Evolutionary conservation across 2,329 filamentous ascomycete species (phyloP), one percentile per base, ranked within the genome.

Genomic region (Penicillium sp.): DNA sequence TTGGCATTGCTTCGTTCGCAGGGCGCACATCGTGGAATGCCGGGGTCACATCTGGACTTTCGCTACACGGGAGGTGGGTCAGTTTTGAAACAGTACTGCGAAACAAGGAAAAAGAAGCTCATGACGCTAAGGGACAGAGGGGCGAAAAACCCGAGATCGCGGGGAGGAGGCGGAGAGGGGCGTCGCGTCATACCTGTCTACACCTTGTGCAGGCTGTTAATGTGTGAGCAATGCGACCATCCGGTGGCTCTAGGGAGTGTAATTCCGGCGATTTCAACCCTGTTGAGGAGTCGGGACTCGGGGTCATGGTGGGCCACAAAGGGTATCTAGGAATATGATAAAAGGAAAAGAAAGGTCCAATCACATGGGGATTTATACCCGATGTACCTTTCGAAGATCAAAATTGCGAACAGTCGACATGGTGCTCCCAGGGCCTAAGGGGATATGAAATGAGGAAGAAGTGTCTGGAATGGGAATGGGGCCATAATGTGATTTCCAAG

Each of bases 41-140:
- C 90, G 4, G 94, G 90, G 75, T 97, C 94, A 79, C 94, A 99
- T 79, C 91, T 83, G 37, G 93, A 97, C 80, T 99, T 99, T 67
- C 93, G 87, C 92, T 96, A 69, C 55, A 54, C 38, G 52, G 52
- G 44, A 60, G 57, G 46, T 45, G 18, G 41, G 50, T 58, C 50
- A 61, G 55, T 49, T 49, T 41, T 21, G 16, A 41, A 34, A 25
- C 15, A 45, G 60, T 35, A 62, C 54, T 9, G 13, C 7, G 13
- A 38, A 21, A 45, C 35, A 23, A 5, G 46, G 4, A 1, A 32
- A 31, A 15, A 10, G 7, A 23, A 16, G 47, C 13, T 7, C 37
- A 23, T 40, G n/a, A 32, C 15, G 46, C 35, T 15, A 47, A 18
- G n/a, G 32, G 21, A 32, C 23, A 25, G 46, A 45, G 27, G 46